Evolutionary conservation across 257 asterid genomes (phyloP), one percentile per base, ranked within the genome.

Genomic region (Nicotiana noctiflora): DNA sequence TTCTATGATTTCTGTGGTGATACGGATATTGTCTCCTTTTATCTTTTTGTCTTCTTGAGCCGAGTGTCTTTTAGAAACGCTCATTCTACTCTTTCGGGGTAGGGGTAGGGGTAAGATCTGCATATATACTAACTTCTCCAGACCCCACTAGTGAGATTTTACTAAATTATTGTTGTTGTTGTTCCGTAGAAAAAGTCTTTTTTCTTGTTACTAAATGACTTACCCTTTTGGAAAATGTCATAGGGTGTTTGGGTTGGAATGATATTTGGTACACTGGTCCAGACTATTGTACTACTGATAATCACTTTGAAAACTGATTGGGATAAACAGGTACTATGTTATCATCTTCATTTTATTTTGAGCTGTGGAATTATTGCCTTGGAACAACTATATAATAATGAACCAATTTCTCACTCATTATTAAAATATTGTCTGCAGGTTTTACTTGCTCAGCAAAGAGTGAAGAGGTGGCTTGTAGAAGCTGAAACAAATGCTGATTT

Each of bases 171-270:
- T 31, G 0, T 31, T 31, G 34, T 31, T 31, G 6, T 31, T 31
- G 34, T 31, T 31, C 34, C 6, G 46, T 40, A 7, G 11, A 13
- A 59, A 32, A 23, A n/a, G 21, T 0, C 6, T 79, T 25, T 18
- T 32, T 27, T 40, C 11, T n/a, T 23, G 52, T 40, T 59, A 6
- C 34, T 4, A 31, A 31, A 40, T 3, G 55, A 12, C 68, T 14
- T 51, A 29, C 8, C 29, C 1, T 18, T 23, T 37, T 65, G 31
- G 27, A 66, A 59, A 46, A 11, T 75, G 9, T 15, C 15, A 66
- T 29, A 90, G 92, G 93, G 93, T n/a, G 88, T 88, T 19, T 90
- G 93, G 92, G 84, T 86, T 15, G 92, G 93, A 79, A 90, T 88
- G 87, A 29, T 85, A 57, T 63, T 85, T 8, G 94, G 94, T 15